Evolutionary conservation across 1,284 basidiomycete species (phyloP), one percentile per base, ranked within the genome.

Genomic region (Rhodotorula mucilaginosa): DNA sequence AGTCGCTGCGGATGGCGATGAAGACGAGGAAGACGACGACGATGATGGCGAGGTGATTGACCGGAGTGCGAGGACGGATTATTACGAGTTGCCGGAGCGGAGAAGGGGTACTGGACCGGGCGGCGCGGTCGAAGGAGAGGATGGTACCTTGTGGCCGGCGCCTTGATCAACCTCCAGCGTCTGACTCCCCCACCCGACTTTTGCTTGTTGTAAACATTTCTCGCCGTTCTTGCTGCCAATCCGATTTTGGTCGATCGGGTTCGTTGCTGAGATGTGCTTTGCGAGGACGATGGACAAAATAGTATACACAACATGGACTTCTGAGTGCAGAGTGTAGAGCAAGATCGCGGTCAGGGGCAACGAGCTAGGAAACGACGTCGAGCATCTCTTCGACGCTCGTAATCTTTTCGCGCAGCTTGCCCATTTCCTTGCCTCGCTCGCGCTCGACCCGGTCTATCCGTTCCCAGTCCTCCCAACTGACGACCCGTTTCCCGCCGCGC

Each of bases 21-120:
- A 85, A 39, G 87, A 84, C 39, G 89, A 89, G 47, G 78, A 77
- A 39, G 81, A 82, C 56, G 73, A 79, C 59, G 79, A 80, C 44
- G 82, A 83, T 69, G 82, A 83, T 48, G 83, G 83, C 59, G 82
- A 81, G 71, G 80, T 82, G 54, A 79, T 83, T 69, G 82, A 80
- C 67, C 74, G 74, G 63, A 78, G 76, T 39, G 58, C 64, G 31
- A 31, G 73, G 56, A 74, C 74, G 16, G 71, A 70, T 18, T 76
- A 78, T 34, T 73, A 73, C 48, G 63, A 70, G 47, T 58, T 76
- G 39, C 69, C 76, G 31, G 64, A 58, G 21, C 29, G 44, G 29
- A 66, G 65, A 57, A 49, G 67, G 29, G 67, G 58, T 21, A 54
- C 70, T 0, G 71, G 74, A 0, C 67, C 68, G 2, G 62, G 64